phyloP scores from a whole-genome alignment of 176 grass and related monocot species.

The Elymus sibiricus region DNA sequence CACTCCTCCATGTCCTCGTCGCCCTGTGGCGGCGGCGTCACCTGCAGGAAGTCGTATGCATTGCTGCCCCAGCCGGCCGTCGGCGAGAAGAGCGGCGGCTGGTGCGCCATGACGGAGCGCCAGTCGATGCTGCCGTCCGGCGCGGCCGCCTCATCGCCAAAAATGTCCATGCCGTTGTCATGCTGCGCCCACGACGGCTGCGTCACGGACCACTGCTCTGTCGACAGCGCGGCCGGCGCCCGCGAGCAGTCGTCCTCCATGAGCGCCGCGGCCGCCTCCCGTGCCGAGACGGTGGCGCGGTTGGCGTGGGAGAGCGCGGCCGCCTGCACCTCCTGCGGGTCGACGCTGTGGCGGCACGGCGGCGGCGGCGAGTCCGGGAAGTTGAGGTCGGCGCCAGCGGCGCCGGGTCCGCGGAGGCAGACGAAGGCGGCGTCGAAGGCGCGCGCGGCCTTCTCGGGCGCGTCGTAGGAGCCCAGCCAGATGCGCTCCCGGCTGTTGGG shows the following conservation, averaged over 20 bases:
- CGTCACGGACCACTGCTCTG: neutral
- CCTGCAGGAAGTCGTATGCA: constrained; percentile 47
- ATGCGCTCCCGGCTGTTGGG: constrained; percentile 88
- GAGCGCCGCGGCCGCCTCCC: constrained; percentile 24
- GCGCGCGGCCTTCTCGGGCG: constrained; percentile 72
- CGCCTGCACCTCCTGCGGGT: constrained; percentile 61
- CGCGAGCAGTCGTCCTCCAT: constrained; percentile 8
- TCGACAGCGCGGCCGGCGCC: neutral
- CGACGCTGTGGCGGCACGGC: constrained; percentile 23
- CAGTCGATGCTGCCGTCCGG: constrained; percentile 51
- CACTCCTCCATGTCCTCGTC: constrained; percentile 44
- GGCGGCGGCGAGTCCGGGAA: constrained; percentile 70
- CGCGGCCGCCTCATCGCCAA: constrained; percentile 5
- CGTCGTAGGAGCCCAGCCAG: constrained; percentile 75
- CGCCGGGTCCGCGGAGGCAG: constrained; percentile 49
- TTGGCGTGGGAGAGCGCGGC: constrained; percentile 67
- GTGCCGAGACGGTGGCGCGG: constrained; percentile 22
- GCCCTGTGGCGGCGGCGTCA: neutral
- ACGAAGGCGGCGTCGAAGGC: constrained; percentile 84
- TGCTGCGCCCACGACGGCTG: neutral
- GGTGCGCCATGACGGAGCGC: constrained; percentile 42
- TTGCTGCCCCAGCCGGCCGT: constrained; percentile 31
- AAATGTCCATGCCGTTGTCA: neutral
- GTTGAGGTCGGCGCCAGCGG: constrained; percentile 51
- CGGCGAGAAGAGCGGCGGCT: constrained; percentile 49